These are phyloP conservation scores for Borealophlyctis nickersoniae DNA, from an alignment of 192 early-diverging fungal genomes.

Conservation along the genomic window DNA sequence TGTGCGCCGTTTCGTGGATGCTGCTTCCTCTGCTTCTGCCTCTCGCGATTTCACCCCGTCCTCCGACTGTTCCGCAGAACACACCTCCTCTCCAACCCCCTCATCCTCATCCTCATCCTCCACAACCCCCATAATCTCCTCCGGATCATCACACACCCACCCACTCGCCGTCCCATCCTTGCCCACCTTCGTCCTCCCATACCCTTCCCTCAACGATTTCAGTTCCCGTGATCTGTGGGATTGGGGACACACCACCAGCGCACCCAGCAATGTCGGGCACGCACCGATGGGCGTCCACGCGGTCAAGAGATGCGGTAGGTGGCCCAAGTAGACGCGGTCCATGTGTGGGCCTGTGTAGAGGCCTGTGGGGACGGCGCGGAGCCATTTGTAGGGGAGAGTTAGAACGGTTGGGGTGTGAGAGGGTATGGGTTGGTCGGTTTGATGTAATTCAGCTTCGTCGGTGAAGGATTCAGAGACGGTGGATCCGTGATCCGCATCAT, in stretches of 20 bases:
- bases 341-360: conserved; percentile 43
- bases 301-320: conserved; percentile 27
- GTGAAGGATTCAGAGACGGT: neutral
- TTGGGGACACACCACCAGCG: conserved; percentile 27
- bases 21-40: conserved; percentile 1
- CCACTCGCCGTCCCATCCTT: conserved; percentile 38
- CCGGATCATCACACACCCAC: conserved; percentile 32
- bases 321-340: conserved; percentile 41
- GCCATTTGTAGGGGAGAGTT: conserved; percentile 42
- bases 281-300: conserved; percentile 42
- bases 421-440: neutral
- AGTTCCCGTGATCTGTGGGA: conserved; percentile 29
- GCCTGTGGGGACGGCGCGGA: conserved; percentile 37
- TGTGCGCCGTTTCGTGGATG: no score
- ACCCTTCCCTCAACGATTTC: conserved; percentile 3
- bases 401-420: conserved; percentile 1
- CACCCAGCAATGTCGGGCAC: conserved; percentile 21
- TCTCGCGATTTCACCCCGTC: neutral
- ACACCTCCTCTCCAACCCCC: neutral
- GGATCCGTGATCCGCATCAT: neutral
- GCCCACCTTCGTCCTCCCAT: conserved; percentile 25
- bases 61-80: neutral
- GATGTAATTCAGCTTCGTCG: neutral
- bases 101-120: neutral
- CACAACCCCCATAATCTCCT: conserved; percentile 14